Evolutionary conservation across 176 grass and related monocot species (phyloP), one percentile per base, ranked within the genome.

Genomic region (Thalia dealbata): DNA sequence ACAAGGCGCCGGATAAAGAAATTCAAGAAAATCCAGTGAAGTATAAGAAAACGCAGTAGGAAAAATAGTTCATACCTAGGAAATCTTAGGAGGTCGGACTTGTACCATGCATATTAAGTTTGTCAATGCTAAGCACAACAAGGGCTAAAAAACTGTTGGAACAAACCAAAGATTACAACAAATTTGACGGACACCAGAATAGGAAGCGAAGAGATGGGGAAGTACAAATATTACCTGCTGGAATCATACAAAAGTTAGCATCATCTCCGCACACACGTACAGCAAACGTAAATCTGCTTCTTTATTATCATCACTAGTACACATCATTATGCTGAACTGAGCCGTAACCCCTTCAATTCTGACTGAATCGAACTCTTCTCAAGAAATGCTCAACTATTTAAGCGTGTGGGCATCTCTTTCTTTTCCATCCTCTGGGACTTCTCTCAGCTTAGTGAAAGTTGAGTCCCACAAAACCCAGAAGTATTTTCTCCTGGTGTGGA

Each of bases 341-440:
- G 54, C 1, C 18, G 5, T 58, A 58, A 58, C 54, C 54, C 54
- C 16, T 8, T 19, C 3, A 43, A 44, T 43, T 19, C 12, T 35
- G 35, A 16, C 21, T 43, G 44, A 68, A 68, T 44, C 18, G 35
- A 44, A 16, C 38, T 22, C 7, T 11, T 43, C 19, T 43, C 32
- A 43, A 18, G 18, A 10, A n/a, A 10, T n/a, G 65, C 35, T 43
- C 10, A 14, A 68, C 65, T 13, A 68, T 68, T 68, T 44, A 68
- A 45, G 65, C 65, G 43, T 68, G 65, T 43, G 65, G 10, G 21
- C 65, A 18, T 68, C 19, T 68, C 38, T 68, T 45, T 43, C 65
- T 11, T 43, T 43, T 43, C 65, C 19, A 68, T 12, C 6, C 16
- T 68, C 65, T 30, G 22, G 32, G 32, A 38, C 32, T 4, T 38